Evolutionary conservation across 1,284 basidiomycete species (phyloP).

Genomic region (Cutaneotrichosporon mucoides): DNA sequence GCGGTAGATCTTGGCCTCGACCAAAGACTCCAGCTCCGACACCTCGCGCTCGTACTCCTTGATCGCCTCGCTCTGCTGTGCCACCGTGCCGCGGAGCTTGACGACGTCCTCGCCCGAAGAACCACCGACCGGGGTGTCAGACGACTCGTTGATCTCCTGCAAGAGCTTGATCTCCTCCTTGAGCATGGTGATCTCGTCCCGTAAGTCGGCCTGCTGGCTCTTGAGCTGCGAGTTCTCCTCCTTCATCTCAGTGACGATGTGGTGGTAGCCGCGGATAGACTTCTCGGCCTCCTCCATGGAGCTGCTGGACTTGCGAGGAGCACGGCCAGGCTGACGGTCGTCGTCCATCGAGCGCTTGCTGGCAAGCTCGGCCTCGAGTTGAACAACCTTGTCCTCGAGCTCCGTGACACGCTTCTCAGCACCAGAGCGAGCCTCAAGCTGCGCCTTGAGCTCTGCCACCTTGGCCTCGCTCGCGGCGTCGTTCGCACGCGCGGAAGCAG

Average conservation of each 20-base stretch:
- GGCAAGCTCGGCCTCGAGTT: slow-evolving; percentile 31
- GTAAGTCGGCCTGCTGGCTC: slow-evolving; percentile 65
- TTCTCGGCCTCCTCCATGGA: slow-evolving; percentile 39
- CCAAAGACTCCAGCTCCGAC: slow-evolving; percentile 76
- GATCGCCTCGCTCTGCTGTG: slow-evolving; percentile 28
- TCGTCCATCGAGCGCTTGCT: slow-evolving; percentile 7
- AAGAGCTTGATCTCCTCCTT: slow-evolving; percentile 42
- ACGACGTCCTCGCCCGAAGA: slow-evolving; percentile 25
- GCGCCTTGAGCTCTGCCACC: slow-evolving; percentile 24
- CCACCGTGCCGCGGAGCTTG: slow-evolving; percentile 27
- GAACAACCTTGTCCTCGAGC: slow-evolving; percentile 28
- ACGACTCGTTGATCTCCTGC: slow-evolving; percentile 27
- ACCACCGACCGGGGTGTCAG: neutral
- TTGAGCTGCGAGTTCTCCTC: slow-evolving; percentile 67
- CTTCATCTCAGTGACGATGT: slow-evolving; percentile 81
- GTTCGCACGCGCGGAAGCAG: slow-evolving; percentile 36
- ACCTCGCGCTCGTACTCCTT: slow-evolving; percentile 78
- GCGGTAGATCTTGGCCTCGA: slow-evolving; percentile 90
- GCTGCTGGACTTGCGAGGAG: slow-evolving; percentile 19
- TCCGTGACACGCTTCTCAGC: slow-evolving; percentile 12
- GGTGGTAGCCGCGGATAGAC: slow-evolving; percentile 50
- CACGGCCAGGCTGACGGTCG: slow-evolving; percentile 1
- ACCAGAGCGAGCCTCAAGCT: slow-evolving; percentile 14
- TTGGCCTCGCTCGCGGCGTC: slow-evolving; percentile 27
- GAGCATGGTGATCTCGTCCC: slow-evolving; percentile 71